phyloP scores from a whole-genome alignment of 345 rosid genomes.

The Cardamine occulta region DNA sequence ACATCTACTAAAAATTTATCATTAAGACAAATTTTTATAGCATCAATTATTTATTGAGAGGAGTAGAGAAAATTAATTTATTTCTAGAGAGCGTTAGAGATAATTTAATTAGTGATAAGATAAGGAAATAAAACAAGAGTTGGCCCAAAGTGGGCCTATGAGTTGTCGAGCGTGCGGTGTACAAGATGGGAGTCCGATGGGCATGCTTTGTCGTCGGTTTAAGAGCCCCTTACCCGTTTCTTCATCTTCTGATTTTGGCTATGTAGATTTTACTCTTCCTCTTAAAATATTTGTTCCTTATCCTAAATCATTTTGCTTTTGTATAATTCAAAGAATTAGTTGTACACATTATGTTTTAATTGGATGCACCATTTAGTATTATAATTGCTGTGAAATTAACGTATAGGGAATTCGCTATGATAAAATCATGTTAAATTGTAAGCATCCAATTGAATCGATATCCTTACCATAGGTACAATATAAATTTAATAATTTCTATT shows the following conservation, averaged over 20 bases:
- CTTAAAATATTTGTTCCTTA: constrained; percentile 4
- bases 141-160: constrained; percentile 48
- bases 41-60: background rate
- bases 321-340: background rate
- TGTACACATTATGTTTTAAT: background rate
- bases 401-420: background rate
- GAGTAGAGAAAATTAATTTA: background rate
- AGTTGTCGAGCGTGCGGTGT: constrained; percentile 53
- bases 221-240: constrained; percentile 37
- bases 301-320: constrained; percentile 16
- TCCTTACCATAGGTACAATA: background rate
- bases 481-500: background rate
- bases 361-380: background rate
- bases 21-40: background rate
- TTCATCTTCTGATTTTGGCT: constrained; percentile 5
- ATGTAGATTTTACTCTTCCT: constrained; percentile 5
- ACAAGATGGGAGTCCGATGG: constrained; percentile 48
- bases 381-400: background rate
- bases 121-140: constrained; percentile 19
- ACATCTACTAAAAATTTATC: background rate
- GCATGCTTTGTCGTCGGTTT: constrained; percentile 50
- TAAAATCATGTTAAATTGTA: background rate
- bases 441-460: background rate
- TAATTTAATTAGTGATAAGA: background rate
- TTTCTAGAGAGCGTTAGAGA: background rate